Evolutionary conservation across 1,284 basidiomycete species (phyloP).

Genomic region (Marasmius sp.): DNA sequence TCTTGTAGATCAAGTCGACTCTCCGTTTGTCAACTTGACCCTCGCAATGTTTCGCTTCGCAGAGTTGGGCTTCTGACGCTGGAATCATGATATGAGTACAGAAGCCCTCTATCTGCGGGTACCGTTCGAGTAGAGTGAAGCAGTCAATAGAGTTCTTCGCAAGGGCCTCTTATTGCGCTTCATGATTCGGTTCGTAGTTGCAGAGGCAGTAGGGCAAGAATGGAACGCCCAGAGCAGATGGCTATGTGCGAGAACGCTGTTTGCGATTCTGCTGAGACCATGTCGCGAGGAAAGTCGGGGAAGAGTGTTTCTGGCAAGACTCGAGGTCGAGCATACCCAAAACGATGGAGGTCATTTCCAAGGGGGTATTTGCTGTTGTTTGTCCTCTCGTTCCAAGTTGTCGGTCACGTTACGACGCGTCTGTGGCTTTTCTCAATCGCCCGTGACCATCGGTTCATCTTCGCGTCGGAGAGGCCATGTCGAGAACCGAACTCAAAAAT

Average conservation of each 20-base stretch:
- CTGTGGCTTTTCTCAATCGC: not conserved
- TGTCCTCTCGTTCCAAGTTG: not conserved
- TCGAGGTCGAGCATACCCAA: not conserved
- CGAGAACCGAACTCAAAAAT: slow-evolving; percentile 58
- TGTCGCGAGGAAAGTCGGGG: not conserved
- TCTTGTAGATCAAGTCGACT: slow-evolving; percentile 95
- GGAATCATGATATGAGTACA: slow-evolving; percentile 81
- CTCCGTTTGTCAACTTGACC: slow-evolving; percentile 90
- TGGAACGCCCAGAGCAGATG: slow-evolving; percentile 57
- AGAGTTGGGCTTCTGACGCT: slow-evolving; percentile 98
- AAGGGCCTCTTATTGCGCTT: slow-evolving; percentile 56
- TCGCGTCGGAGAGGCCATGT: slow-evolving; percentile 40
- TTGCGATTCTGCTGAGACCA: not conserved
- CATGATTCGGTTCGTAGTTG: slow-evolving; percentile 85
- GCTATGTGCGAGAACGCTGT: not conserved
- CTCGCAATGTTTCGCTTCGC: slow-evolving; percentile 96
- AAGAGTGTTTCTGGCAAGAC: not conserved
- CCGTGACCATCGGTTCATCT: slow-evolving; percentile 41
- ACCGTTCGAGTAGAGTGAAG: slow-evolving; percentile 74
- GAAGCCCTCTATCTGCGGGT: slow-evolving; percentile 89
- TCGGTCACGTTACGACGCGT: not conserved
- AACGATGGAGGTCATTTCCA: slow-evolving; percentile 4
- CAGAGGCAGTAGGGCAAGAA: slow-evolving; percentile 51
- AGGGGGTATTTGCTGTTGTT: not conserved
- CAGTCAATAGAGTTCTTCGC: slow-evolving; percentile 48